phyloP scores from a whole-genome alignment of 345 rosid species.

The Populus pruinosa region DNA sequence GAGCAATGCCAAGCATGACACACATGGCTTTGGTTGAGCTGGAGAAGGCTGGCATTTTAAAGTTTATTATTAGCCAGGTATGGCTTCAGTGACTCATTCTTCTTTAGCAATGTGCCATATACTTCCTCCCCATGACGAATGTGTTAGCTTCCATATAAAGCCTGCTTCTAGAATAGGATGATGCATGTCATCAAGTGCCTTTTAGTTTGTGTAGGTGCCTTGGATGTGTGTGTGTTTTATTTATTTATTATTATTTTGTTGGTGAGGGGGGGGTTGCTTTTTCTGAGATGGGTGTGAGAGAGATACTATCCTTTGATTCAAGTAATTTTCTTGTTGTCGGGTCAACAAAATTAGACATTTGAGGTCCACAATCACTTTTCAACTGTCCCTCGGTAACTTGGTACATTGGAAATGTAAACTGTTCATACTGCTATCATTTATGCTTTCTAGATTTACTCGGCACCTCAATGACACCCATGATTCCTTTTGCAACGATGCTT shows the following conservation, averaged over 20 bases:
- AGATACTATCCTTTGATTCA: neutral
- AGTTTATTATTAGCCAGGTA: conserved; percentile 92
- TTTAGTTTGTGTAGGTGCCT: neutral
- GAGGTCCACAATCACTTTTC: neutral
- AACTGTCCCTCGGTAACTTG: neutral
- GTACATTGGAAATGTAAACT: neutral
- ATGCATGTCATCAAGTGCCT: neutral
- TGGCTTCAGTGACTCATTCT: neutral
- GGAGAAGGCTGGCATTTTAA: conserved; percentile 80
- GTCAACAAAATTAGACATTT: neutral
- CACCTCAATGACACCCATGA: neutral
- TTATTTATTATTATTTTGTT: neutral
- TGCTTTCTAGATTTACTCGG: neutral
- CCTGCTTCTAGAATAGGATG: neutral
- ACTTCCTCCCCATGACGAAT: neutral
- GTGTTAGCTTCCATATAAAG: neutral
- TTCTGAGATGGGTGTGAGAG: neutral
- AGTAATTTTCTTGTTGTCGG: neutral
- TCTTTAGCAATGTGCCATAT: neutral
- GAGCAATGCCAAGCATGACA: conserved; percentile 94
- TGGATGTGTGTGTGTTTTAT: neutral
- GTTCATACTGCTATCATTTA: too few species aligned
- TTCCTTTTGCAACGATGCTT: neutral
- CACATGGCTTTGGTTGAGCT: conserved; percentile 96
- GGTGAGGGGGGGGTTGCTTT: neutral